Conservation (phyloP, 345 rosid species). For the Cardamine occulta region DNA sequence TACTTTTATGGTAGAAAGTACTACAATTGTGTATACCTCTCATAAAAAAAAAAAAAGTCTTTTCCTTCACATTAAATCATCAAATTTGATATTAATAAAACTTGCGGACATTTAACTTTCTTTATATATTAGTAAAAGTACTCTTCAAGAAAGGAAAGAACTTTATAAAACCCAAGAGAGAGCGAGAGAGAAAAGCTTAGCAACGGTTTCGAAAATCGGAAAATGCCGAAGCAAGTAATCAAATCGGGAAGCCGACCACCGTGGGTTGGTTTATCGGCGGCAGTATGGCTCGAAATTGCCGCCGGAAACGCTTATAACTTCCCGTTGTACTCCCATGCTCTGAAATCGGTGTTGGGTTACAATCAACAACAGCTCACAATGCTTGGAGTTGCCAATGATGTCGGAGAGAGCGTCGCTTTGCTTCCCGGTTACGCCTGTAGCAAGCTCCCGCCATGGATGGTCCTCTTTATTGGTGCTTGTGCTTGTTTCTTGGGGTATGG, state of each 20-base stretch:
- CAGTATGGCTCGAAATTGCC: conserved; percentile 72
- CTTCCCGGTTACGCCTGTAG: conserved; percentile 83
- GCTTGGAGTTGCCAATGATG: conserved; percentile 84
- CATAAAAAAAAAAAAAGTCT: background rate
- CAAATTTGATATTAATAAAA: conserved; percentile 5
- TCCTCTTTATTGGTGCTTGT: conserved; percentile 63
- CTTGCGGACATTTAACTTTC: background rate
- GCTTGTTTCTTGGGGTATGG: conserved; percentile 84
- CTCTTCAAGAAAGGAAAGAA: background rate
- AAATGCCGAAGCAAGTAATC: conserved; percentile 50
- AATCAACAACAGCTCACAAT: conserved; percentile 79
- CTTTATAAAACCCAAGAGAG: background rate
- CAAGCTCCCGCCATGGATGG: conserved; percentile 75
- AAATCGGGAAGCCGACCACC: conserved; percentile 87
- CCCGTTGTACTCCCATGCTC: conserved; percentile 68
- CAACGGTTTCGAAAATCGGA: background rate
- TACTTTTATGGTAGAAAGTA: background rate
- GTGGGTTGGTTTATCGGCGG: conserved; percentile 89
- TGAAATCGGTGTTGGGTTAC: conserved; percentile 76
- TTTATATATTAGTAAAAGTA: background rate
- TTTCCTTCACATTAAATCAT: background rate
- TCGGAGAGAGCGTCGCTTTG: conserved; percentile 80
- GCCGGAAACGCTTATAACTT: conserved; percentile 74
- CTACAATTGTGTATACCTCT: background rate
- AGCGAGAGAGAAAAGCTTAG: background rate